These are phyloP conservation scores for Umbilicus rupestris DNA, from an alignment of 164 flowering plant genomes.

Conservation along the genomic window DNA sequence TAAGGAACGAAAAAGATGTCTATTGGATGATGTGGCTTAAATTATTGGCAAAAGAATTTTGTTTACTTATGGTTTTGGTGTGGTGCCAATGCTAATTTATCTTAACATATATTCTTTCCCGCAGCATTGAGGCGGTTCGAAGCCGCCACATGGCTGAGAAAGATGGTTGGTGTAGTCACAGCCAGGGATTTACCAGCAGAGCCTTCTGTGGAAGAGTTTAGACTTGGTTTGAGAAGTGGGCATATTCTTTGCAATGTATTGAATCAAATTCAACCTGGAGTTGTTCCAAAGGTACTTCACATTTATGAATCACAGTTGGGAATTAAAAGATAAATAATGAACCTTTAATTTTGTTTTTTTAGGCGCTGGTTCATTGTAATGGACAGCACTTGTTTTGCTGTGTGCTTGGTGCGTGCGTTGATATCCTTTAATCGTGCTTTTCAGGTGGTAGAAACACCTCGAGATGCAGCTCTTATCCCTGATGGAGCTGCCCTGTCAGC, in stretches of 20 bases:
- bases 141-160: constrained; percentile 78
- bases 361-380: no score
- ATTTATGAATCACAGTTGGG: no score
- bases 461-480: constrained; percentile 60
- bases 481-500: constrained; percentile 97
- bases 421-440: neutral
- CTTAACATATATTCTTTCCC: neutral
- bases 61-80: no score
- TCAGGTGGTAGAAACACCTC: constrained; percentile 84
- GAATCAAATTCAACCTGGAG: constrained; percentile 77
- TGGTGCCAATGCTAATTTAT: neutral
- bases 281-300: constrained; percentile 59
- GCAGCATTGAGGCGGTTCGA: constrained; percentile 70
- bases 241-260: constrained; percentile 71
- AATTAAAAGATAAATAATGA: no score
- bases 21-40: no score
- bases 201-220: constrained; percentile 84
- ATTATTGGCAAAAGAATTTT: no score
- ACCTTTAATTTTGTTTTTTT: no score
- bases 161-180: constrained; percentile 64
- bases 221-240: constrained; percentile 78
- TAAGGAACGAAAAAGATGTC: neutral
- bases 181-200: constrained; percentile 82
- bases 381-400: no score
- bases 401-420: neutral